These are phyloP conservation scores for Trametes hirsuta DNA, from an alignment of 1,284 basidiomycete genomes.

Conservation along the genomic window DNA sequence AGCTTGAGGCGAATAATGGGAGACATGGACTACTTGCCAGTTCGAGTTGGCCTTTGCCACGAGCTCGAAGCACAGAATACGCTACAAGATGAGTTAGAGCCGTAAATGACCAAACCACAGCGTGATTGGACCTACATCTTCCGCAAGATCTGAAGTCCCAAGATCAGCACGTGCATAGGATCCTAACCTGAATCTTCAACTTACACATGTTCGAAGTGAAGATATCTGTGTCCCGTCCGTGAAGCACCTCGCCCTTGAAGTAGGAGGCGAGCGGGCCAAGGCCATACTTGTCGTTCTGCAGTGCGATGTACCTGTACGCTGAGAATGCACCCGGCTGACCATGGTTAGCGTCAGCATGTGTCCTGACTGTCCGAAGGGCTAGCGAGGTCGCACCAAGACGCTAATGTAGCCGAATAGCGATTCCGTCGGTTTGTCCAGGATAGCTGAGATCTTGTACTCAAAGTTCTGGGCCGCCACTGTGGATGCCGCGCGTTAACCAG, in stretches of 20 bases:
- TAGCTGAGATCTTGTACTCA: slow-evolving; percentile 92
- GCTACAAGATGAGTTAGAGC: slow-evolving; percentile 45
- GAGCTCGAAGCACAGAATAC: slow-evolving; percentile 97
- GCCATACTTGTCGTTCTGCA: slow-evolving; percentile 88
- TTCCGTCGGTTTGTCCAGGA: slow-evolving; percentile 94
- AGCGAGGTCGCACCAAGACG: slow-evolving; percentile 56
- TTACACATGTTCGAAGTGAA: slow-evolving; percentile 93
- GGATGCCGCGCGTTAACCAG: background rate
- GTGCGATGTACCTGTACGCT: slow-evolving; percentile 88
- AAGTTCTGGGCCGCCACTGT: slow-evolving; percentile 94
- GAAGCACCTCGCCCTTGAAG: slow-evolving; percentile 94
- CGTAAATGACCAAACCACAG: background rate
- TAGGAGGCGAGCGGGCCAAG: slow-evolving; percentile 92
- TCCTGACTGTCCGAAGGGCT: no score
- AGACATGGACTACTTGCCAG: slow-evolving; percentile 56
- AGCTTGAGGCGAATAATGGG: background rate
- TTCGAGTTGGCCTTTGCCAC: slow-evolving; percentile 88
- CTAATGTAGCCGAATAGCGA: slow-evolving; percentile 93
- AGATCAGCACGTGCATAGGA: slow-evolving; percentile 6
- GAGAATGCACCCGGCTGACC: slow-evolving; percentile 91
- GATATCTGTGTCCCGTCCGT: slow-evolving; percentile 91
- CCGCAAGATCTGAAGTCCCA: slow-evolving; percentile 67
- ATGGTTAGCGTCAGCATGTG: slow-evolving; percentile 1
- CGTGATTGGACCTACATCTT: slow-evolving; percentile 60
- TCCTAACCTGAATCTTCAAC: slow-evolving; percentile 31